Evolutionary conservation across 257 asterid species (phyloP).

Genomic region (Solanum pennellii): DNA sequence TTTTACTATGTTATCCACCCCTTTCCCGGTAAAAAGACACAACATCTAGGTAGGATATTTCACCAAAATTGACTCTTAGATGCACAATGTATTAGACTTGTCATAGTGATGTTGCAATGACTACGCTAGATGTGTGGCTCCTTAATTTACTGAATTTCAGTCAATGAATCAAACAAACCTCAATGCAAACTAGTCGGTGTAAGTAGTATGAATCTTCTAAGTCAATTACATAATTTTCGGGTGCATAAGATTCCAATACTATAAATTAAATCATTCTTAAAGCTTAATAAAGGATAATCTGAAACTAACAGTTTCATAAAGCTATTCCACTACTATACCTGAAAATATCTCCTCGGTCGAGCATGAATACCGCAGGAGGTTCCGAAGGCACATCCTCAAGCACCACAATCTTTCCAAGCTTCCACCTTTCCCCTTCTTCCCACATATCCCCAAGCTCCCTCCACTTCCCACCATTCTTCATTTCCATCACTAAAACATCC

Average conservation of each 20-base stretch:
- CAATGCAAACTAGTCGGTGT: not conserved
- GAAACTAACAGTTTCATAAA: not conserved
- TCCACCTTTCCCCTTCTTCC: slow-evolving; percentile 82
- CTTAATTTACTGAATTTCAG: not conserved
- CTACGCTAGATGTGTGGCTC: not conserved
- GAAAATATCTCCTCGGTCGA: slow-evolving; percentile 54
- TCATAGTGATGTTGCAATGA: not conserved
- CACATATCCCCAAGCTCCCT: slow-evolving; percentile 93
- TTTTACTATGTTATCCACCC: not conserved
- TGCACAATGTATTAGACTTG: not conserved
- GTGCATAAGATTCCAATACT: not conserved
- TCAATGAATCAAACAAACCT: not conserved
- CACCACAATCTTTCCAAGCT: slow-evolving; percentile 68
- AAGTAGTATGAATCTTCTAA: not conserved
- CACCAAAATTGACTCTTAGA: not conserved
- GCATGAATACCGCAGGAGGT: slow-evolving; percentile 64
- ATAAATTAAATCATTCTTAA: not conserved
- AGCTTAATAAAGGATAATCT: not conserved
- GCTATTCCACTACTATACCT: slow-evolving; percentile 31
- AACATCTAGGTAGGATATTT: not conserved
- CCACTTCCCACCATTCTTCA: slow-evolving; percentile 67
- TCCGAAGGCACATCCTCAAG: slow-evolving; percentile 33
- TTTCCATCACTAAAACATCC: slow-evolving; percentile 81
- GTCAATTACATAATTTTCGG: not conserved
- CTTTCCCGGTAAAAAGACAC: not conserved